Base-by-base conservation (phyloP, 163 green algal species). In the Coccomyxa subellipsoidea region DNA sequence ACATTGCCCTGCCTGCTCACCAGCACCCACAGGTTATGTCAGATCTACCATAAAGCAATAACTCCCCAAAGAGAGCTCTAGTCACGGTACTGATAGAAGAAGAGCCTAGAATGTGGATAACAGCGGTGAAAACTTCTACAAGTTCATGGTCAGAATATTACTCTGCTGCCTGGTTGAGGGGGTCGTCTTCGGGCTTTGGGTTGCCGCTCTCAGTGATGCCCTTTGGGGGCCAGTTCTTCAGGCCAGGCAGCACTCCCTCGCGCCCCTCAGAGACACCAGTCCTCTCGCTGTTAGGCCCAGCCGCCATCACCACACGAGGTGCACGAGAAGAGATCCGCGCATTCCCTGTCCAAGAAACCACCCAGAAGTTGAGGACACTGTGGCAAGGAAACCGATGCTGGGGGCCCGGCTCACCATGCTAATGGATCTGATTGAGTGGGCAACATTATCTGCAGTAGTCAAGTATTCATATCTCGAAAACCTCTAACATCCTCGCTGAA, bases 181-280 rank as follows among this genome's bases (percentile, higher is more conserved):
- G 71, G 35, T 77, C 71, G 71, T 77, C 71, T 31, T 77, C 71
- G 2, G 71, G 71, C 71, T 77, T 77, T n/a, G 71, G 71, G 12
- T 77, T 12, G n/a, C 71, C 71, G 71, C 40, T n/a, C 34, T 77
- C 71, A 38, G 71, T 77, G 71, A 77, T 77, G 1, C n/a, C n/a
- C 71, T 77, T 39, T 21, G 71, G 71, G 21, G 71, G 71, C 71
- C 71, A 77, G 18, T 77, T 31, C 34, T 31, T 34, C 32, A 40
- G 34, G n/a, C 71, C 71, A 77, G 35, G 32, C 31, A 77, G 1
- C 2, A 77, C 32, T 23, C 71, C 71, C 71, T 77, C 32, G 31
- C 71, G n/a, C 10, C 32, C 66, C n/a, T 34, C 66, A 12, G 18
- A 34, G 21, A 36, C 10, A 32, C 66, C 66, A 36, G 66, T 73